Conservation (phyloP, 805 yeast genomes). For the Grigorovia yakushimaensis region DNA sequence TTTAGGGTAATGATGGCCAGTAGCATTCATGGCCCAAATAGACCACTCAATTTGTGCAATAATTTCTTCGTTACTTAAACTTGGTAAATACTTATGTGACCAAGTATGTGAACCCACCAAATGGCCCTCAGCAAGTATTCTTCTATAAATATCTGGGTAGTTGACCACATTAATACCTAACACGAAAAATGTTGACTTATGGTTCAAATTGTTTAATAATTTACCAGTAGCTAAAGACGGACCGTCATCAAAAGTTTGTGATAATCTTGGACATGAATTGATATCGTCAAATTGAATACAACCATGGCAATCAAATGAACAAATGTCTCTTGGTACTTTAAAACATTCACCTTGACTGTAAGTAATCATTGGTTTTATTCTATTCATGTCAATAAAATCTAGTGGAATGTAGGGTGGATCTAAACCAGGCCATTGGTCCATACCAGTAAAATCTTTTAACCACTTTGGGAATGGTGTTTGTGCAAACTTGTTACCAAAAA, state of each 20-base stretch:
- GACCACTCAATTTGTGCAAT: constrained; percentile 92
- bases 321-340: constrained; percentile 37
- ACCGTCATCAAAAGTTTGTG: constrained; percentile 94
- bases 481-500: constrained; percentile 4
- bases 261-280: constrained; percentile 57
- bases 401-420: constrained; percentile 84
- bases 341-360: constrained; percentile 56
- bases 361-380: constrained; percentile 39
- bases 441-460: constrained; percentile 67
- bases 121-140: constrained; percentile 55
- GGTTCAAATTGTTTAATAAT: constrained; percentile 43
- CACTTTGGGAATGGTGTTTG: constrained; percentile 63
- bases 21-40: constrained; percentile 96
- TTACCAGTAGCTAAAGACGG: constrained; percentile 66
- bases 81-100: constrained; percentile 81
- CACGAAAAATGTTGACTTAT: constrained; percentile 71
- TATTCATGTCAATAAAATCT: constrained; percentile 51
- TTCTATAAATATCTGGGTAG: constrained; percentile 61
- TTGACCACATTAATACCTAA: constrained; percentile 73
- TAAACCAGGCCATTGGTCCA: constrained; percentile 72
- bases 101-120: constrained; percentile 84
- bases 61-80: constrained; percentile 66
- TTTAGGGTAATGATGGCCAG: constrained; percentile 75
- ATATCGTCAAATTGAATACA: constrained; percentile 74
- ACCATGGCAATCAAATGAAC: constrained; percentile 80